Percentiles rank a stretch among this genome's conserved stretches.
Conservation (phyloP, 2,329 filamentous ascomycete species). For the Xylaria digitata region DNA sequence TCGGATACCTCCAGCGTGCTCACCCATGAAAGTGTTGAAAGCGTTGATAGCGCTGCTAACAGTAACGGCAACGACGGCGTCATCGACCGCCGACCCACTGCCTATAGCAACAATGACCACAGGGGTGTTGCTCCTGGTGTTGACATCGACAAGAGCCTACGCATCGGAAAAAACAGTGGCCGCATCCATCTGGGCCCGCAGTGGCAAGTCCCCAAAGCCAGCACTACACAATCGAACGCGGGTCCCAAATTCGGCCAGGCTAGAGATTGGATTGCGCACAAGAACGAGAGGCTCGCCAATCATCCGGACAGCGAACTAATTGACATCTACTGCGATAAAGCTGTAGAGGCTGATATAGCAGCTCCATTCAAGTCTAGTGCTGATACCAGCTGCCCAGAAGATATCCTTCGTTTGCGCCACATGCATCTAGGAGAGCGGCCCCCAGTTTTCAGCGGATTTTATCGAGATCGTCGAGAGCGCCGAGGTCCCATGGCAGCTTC, state of each 20-base stretch:
- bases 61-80: conserved; percentile 18
- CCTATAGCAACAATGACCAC: no score
- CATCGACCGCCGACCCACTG: background rate
- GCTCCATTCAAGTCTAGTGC: background rate
- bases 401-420: background rate
- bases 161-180: background rate
- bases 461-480: background rate
- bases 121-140: no score
- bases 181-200: conserved; percentile 28
- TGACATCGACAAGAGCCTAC: conserved; percentile 20
- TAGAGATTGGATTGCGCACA: background rate
- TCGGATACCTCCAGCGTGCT: background rate
- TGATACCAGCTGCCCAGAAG: background rate
- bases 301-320: background rate
- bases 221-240: conserved; percentile 3
- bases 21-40: background rate
- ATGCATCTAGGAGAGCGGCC: background rate
- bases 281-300: no score
- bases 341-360: no score
- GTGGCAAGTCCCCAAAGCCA: conserved; percentile 26
- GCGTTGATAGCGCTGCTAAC: background rate
- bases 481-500: background rate
- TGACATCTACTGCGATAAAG: no score
- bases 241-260: conserved; percentile 5
- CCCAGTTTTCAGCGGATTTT: background rate